Evolutionary conservation across 2,329 filamentous ascomycete genomes (phyloP), one percentile per base, ranked within the genome.

Genomic region (Thelonectria blattea): DNA sequence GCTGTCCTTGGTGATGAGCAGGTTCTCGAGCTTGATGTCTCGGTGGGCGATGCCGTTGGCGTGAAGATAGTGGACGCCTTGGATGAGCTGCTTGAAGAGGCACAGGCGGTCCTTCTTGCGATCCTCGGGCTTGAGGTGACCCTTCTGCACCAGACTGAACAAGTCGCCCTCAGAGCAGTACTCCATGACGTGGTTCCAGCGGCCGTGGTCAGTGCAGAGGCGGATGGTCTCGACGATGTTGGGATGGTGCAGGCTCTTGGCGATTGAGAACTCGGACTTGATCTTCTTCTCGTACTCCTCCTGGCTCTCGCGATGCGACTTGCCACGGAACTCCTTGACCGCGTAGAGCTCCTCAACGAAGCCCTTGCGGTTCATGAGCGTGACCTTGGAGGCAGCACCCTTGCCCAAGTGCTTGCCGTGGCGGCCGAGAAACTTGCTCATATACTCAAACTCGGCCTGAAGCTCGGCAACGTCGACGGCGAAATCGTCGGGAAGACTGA

Each of bases 131-230:
- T 80, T 85, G 64, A 96, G 85, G 68, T 90, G 89, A 34, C 85
- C 85, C 73, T 89, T 89, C 65, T 88, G 85, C 41, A 96, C 88
- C 12, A 96, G 79, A 63, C 83, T 82, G 74, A 90, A 94, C 6
- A 97, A 79, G 71, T 96, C 93, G 47, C 93, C 92, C 67, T 92
- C 87, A 3, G 86, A 83, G 78, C 93, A 96, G 74, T 91, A 96
- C 73, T 97, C 92, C 93, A 97, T 97, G 57, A 96, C 91, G 73
- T 96, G 91, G 73, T 92, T 93, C 90, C 91, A 96, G 41, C 89
- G 87, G 32, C 86, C 87, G 67, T 88, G 85, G 67, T 93, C 84
- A 14, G 85, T 87, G 78, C 92, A 95, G 6, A 96, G 81, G 30
- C 89, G 86, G 56, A 93, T 79, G 0, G 91, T 93, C 75, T 92